A percentile compares a stretch with the other conserved stretches of the same genome.
Evolutionary conservation across 352 stramenopile genomes (phyloP).

Genomic region (Phytophthora boehmeriae): DNA sequence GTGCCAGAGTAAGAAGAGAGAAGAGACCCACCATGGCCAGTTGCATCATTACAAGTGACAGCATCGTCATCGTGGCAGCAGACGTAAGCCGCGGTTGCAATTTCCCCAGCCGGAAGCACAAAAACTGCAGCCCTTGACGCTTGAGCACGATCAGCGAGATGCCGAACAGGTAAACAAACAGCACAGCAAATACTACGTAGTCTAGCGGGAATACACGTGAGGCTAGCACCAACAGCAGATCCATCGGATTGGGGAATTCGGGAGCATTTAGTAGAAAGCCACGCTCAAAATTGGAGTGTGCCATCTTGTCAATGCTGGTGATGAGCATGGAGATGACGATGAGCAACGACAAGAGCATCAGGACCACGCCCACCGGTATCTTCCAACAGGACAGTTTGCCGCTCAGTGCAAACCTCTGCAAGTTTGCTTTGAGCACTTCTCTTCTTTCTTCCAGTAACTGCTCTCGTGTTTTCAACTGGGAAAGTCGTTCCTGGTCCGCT

Average conservation of each 20-base stretch:
- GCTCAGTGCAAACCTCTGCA: conserved; percentile 55
- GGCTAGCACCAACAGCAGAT: conserved; percentile 72
- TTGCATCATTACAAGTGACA: conserved; percentile 83
- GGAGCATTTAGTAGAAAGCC: conserved; percentile 77
- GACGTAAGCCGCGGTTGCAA: conserved; percentile 77
- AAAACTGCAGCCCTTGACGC: conserved; percentile 76
- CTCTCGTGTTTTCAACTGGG: conserved; percentile 74
- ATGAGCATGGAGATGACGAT: conserved; percentile 76
- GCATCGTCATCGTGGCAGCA: conserved; percentile 76
- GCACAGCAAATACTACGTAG: conserved; percentile 80
- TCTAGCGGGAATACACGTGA: conserved; percentile 83
- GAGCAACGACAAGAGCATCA: conserved; percentile 71
- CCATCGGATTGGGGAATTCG: conserved; percentile 74
- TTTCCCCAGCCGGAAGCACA: conserved; percentile 78
- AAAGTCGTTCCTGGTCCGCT: conserved; percentile 72
- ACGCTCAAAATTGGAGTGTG: conserved; percentile 68
- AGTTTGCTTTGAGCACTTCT: conserved; percentile 69
- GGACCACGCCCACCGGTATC: conserved; percentile 64
- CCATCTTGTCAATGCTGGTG: conserved; percentile 82
- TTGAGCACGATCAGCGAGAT: conserved; percentile 78
- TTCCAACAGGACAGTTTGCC: conserved; percentile 63
- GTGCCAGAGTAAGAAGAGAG: conserved; percentile 76
- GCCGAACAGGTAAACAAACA: conserved; percentile 83
- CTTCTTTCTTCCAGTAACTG: conserved; percentile 69
- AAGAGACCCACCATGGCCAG: conserved; percentile 85